These are phyloP conservation scores for Lichtheimia ornata DNA, from an alignment of 371 early-diverging fungal genomes.

Conservation along the genomic window DNA sequence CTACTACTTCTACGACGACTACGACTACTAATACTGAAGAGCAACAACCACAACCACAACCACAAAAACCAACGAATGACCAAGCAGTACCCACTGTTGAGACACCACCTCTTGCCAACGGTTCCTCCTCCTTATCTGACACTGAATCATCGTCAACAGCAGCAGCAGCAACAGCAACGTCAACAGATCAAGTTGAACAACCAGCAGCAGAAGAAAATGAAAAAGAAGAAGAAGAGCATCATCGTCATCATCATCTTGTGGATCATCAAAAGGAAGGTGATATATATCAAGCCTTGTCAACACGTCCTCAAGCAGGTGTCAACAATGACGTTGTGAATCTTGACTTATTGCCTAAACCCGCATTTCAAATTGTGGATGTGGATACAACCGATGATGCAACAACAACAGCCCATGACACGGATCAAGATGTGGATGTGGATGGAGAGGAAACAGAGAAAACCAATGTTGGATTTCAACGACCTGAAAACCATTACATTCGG, in stretches of 20 bases:
- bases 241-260: not conserved
- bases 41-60: not conserved
- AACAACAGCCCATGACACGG: slow-evolving; percentile 1
- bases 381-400: not conserved
- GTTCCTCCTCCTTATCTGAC: not conserved
- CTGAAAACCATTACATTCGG: slow-evolving; percentile 62
- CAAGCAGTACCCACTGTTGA: not conserved
- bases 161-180: not conserved
- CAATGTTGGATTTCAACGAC: slow-evolving; percentile 35
- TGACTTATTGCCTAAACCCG: slow-evolving; percentile 41
- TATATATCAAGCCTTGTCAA: slow-evolving; percentile 27
- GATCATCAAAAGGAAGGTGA: slow-evolving; percentile 29
- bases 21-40: not conserved
- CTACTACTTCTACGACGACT: not conserved
- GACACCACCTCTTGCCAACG: not conserved
- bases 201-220: not conserved
- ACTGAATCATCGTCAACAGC: not conserved
- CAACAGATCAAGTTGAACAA: not conserved
- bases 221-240: not conserved
- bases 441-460: slow-evolving; percentile 7
- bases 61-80: not conserved
- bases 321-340: slow-evolving; percentile 15
- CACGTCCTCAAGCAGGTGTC: slow-evolving; percentile 24
- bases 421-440: slow-evolving; percentile 5
- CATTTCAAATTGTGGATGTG: slow-evolving; percentile 27